Conservation (phyloP, 106 monocot species). For the Dactylorhiza incarnata region DNA sequence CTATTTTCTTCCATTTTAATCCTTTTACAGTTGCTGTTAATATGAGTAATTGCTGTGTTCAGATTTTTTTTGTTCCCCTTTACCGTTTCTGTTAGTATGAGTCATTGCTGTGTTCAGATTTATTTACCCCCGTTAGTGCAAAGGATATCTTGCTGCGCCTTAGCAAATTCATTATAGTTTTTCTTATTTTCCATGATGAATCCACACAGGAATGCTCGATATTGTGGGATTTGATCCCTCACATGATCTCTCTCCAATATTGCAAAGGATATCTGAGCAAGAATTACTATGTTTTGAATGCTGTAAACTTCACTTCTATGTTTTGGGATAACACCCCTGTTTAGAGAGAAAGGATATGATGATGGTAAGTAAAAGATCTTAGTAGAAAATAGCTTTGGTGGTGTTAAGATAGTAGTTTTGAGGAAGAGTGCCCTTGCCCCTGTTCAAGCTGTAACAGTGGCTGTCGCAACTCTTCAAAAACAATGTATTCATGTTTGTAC, state of each 20-base stretch:
- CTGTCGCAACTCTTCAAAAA: constrained; percentile 57
- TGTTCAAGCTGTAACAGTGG: constrained; percentile 54
- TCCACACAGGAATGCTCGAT: neutral
- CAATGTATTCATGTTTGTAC: constrained; percentile 25
- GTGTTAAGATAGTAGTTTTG: constrained; percentile 11
- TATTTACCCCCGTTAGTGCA: too few relatives aligned
- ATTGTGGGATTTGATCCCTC: too few relatives aligned
- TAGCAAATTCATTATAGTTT: neutral
- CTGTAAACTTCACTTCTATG: neutral
- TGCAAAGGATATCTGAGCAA: too few relatives aligned
- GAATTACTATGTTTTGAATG: too few relatives aligned
- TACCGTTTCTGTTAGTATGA: too few relatives aligned
- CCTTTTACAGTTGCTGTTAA: too few relatives aligned
- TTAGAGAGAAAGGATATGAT: constrained; percentile 38
- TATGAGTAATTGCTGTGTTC: too few relatives aligned
- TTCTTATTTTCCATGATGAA: neutral
- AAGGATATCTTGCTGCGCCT: neutral
- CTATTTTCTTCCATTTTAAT: too few relatives aligned
- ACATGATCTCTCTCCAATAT: too few relatives aligned
- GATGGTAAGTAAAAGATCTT: constrained; percentile 56
- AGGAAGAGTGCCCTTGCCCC: constrained; percentile 39
- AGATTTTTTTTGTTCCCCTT: too few relatives aligned
- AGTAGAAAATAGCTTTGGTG: constrained; percentile 26
- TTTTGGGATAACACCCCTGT: neutral
- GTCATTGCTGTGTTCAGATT: too few relatives aligned